Percentiles rank a stretch among this genome's conserved stretches.
Evolutionary conservation across 768 basidiomycete genomes (phyloP).

Genomic region (Phylloporus sp.): DNA sequence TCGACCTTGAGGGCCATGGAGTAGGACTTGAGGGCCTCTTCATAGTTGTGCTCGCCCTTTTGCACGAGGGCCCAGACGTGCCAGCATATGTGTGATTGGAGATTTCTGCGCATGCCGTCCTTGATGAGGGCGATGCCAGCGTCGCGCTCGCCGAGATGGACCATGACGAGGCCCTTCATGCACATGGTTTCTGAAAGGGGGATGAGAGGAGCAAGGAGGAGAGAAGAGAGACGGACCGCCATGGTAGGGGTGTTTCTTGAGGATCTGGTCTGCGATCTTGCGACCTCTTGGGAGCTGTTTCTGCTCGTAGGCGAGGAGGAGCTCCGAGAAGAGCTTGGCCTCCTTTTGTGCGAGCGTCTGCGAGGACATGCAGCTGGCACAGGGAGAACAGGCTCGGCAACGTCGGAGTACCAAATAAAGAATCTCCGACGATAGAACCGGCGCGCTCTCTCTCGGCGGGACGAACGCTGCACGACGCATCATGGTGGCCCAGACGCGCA

Average conservation of each 20-base stretch:
- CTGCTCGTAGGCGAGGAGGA: constrained; percentile 83
- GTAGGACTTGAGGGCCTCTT: constrained; percentile 91
- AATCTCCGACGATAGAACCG: no score
- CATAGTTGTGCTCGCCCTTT: constrained; percentile 91
- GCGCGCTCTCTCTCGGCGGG: no score
- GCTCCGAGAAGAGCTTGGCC: constrained; percentile 76
- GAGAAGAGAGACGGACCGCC: constrained; percentile 63
- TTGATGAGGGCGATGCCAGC: constrained; percentile 81
- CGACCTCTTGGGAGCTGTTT: constrained; percentile 85
- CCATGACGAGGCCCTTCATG: constrained; percentile 90
- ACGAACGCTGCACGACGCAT: constrained; percentile 17
- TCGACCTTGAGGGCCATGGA: constrained; percentile 85
- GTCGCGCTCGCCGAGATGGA: constrained; percentile 73
- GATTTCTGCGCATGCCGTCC: constrained; percentile 75
- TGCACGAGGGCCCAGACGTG: constrained; percentile 96
- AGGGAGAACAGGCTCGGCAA: no score
- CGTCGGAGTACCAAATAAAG: no score
- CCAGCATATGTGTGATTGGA: constrained; percentile 94
- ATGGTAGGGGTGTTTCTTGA: constrained; percentile 94
- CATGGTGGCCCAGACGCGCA: constrained; percentile 76
- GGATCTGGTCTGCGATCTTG: constrained; percentile 87
- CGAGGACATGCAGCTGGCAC: constrained; percentile 22
- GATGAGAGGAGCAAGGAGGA: not conserved
- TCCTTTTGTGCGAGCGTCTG: constrained; percentile 71
- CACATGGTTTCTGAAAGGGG: constrained; percentile 74